phyloP scores from a whole-genome alignment of 2,329 filamentous ascomycete genomes.

The Thielaviopsis musarum region DNA sequence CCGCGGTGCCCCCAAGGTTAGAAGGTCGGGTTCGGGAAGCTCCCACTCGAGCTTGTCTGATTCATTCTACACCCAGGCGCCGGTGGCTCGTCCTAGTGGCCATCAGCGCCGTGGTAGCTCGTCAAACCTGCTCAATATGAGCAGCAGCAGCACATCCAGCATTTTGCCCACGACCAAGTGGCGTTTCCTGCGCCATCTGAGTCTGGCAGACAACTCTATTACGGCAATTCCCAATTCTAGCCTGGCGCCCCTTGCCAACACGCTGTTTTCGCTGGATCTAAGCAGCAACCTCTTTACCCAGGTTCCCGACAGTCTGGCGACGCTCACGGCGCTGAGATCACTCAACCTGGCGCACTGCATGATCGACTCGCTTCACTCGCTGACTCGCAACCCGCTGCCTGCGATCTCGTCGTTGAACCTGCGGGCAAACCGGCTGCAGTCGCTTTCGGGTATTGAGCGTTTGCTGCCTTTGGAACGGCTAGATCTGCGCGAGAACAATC shows the following conservation, averaged over 20 bases:
- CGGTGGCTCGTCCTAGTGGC: constrained; percentile 23
- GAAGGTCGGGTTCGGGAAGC: constrained; percentile 79
- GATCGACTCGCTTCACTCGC: constrained; percentile 84
- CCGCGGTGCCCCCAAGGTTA: constrained; percentile 56
- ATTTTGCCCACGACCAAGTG: constrained; percentile 75
- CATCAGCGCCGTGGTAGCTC: constrained; percentile 51
- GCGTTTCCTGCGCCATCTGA: constrained; percentile 85
- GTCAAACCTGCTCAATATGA: constrained; percentile 56
- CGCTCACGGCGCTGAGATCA: constrained; percentile 71
- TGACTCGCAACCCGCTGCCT: constrained; percentile 71
- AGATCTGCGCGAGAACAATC: constrained; percentile 76
- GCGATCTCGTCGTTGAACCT: constrained; percentile 89
- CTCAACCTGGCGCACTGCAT: constrained; percentile 93
- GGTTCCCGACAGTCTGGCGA: constrained; percentile 79
- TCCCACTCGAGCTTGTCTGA: constrained; percentile 67
- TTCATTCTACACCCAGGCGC: constrained; percentile 20
- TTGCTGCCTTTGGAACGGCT: constrained; percentile 76
- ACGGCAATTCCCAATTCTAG: constrained; percentile 62
- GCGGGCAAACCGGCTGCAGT: constrained; percentile 70
- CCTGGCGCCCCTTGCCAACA: constrained; percentile 68
- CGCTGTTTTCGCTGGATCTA: constrained; percentile 78
- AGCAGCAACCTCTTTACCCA: constrained; percentile 89
- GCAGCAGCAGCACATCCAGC: constrained; percentile 17
- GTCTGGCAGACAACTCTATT: constrained; percentile 78
- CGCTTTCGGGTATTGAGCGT: constrained; percentile 78